These are phyloP conservation scores for Sideroxylon spinosum DNA, from an alignment of 179 eudicot species.

Conservation along the genomic window DNA sequence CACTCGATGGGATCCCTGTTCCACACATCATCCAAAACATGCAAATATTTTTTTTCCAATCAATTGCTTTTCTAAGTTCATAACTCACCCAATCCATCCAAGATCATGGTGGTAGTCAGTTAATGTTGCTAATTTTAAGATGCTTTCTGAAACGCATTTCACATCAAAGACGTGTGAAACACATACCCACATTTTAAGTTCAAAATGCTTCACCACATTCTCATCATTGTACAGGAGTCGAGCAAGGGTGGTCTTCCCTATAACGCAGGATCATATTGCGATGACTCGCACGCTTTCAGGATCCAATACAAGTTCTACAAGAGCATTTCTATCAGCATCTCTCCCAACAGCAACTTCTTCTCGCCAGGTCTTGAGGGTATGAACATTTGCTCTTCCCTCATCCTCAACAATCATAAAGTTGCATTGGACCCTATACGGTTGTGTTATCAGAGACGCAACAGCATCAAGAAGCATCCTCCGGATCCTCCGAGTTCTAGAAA, in stretches of 20 bases:
- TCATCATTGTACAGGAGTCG: slow-evolving; percentile 8
- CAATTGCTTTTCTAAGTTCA: not conserved
- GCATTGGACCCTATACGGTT: not conserved
- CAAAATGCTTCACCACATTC: slow-evolving; percentile 7
- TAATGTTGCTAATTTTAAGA: slow-evolving; percentile 8
- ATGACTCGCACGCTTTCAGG: slow-evolving; percentile 11
- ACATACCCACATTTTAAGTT: slow-evolving; percentile 15
- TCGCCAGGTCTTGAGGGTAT: slow-evolving; percentile 2
- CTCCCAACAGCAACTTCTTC: slow-evolving; percentile 27
- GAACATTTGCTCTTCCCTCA: slow-evolving; percentile 14
- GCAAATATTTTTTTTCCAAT: slow-evolving; percentile 16
- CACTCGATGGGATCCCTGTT: slow-evolving; percentile 22
- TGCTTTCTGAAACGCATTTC: slow-evolving; percentile 8
- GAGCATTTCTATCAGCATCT: slow-evolving; percentile 19
- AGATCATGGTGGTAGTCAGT: not conserved
- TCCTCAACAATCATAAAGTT: not conserved
- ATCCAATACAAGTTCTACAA: slow-evolving; percentile 16
- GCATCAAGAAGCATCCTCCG: not conserved
- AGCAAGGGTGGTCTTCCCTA: slow-evolving; percentile 20
- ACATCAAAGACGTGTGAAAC: slow-evolving; percentile 22
- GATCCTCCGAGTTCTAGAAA: not conserved
- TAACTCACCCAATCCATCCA: slow-evolving; percentile 7
- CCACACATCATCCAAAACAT: slow-evolving; percentile 41
- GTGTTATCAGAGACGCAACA: too few relatives aligned
- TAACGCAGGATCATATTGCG: slow-evolving; percentile 21